Evolutionary conservation across 1,139 yeast genomes (phyloP), one percentile per base, ranked within the genome.

Genomic region (Entelexis sorbosivorans): DNA sequence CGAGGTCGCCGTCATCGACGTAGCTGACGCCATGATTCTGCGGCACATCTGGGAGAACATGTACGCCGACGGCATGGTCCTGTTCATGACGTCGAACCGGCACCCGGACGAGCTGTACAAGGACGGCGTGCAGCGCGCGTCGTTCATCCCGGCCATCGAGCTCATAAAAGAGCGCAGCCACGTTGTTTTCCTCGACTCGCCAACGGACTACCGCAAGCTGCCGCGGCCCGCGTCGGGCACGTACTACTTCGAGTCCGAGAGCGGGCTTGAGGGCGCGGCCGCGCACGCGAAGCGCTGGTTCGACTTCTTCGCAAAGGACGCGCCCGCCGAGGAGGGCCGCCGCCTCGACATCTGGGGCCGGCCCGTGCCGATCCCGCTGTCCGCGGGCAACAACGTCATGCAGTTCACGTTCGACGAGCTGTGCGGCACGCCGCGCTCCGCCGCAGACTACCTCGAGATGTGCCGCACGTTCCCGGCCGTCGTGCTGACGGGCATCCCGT

Each of bases 1-100:
- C 68, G 98, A 91, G 69, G 88, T 89, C 63, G 72, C 70, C 50
- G 97, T 91, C 43, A 86, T 95, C 0, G 98, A 91, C 66, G 96
- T 91, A 34, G 98, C 97, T 0, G 98, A 91, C 67, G 98, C 98
- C 2, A 91, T 91, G 98, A 73, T 91, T 39, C 72, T 91, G 47
- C 76, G 98, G 56, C 73, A 96, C 50, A 64, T 88, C 48, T 76
- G 80, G 64, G 73, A 76, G 29, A 70, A 79, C 45, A 66, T 91
- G 48, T 67, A 79, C 48, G 75, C 79, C 43, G 82, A 82, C 63
- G 97, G 97, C 0, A 81, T 88, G 26, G 81, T 89, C 2, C 69
- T 93, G 14, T 89, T 91, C 70, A 91, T 96, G 36, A 91, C 98
- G 0, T 86, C 96, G 10, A 91, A 91, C 68, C 78, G 98, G 61